phyloP scores from a whole-genome alignment of 257 asterid species.

The Parsonsia alboflavescens region DNA sequence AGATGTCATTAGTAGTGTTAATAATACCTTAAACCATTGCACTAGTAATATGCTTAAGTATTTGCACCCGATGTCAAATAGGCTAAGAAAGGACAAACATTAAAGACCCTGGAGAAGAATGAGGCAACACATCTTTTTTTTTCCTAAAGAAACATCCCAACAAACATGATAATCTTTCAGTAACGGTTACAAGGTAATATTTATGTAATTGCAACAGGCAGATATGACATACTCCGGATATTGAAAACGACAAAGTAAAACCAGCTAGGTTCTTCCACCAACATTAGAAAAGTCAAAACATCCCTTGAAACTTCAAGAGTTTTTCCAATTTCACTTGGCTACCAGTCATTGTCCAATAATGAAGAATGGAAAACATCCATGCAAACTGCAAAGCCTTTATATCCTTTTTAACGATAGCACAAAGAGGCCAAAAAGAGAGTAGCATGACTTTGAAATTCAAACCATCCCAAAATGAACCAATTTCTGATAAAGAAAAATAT shows the following conservation, averaged over 20 bases:
- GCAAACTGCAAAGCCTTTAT: neutral
- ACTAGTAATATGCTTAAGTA: neutral
- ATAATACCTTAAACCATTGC: conserved; percentile 1
- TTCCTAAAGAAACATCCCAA: neutral
- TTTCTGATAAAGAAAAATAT: neutral
- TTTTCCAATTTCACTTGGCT: neutral
- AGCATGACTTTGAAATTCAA: neutral
- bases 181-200: neutral
- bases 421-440: neutral
- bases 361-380: neutral
- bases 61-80: neutral
- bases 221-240: neutral
- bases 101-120: neutral
- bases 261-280: neutral
- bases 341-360: neutral
- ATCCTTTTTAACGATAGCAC: neutral
- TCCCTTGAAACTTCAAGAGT: neutral
- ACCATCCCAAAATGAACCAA: neutral
- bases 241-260: neutral
- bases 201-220: neutral
- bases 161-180: neutral
- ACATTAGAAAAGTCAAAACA: neutral
- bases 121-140: neutral
- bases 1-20: neutral
- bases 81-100: neutral